Conservation (phyloP, 768 basidiomycete genomes). For the Leccinum imitatum region DNA sequence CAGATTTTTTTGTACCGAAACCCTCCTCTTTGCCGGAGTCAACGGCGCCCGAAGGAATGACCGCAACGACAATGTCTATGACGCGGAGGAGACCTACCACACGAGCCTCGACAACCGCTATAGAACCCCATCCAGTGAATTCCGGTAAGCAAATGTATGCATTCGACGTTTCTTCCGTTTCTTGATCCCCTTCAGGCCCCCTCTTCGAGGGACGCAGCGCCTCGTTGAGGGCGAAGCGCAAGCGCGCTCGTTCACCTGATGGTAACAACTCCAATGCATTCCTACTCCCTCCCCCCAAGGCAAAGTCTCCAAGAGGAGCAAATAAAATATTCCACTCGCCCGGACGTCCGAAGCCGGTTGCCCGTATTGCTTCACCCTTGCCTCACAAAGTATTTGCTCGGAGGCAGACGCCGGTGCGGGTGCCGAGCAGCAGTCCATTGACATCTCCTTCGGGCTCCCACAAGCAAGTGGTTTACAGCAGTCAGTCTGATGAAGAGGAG, state of each 20-base stretch:
- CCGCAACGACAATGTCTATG: slow-evolving; percentile 1
- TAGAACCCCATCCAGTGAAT: neutral
- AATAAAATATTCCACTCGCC: slow-evolving; percentile 18
- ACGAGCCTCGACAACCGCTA: slow-evolving; percentile 6
- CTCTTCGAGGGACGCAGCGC: slow-evolving; percentile 10
- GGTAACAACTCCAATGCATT: neutral
- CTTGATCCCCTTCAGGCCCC: slow-evolving; percentile 15
- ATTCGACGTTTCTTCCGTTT: neutral
- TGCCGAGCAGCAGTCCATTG: neutral
- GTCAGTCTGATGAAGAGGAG: slow-evolving; percentile 67
- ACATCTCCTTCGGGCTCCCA: slow-evolving; percentile 24
- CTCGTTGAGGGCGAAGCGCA: slow-evolving; percentile 20
- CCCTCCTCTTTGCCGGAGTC: slow-evolving; percentile 18
- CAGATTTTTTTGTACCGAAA: slow-evolving; percentile 47
- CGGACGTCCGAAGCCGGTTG: slow-evolving; percentile 4
- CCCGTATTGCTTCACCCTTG: slow-evolving; percentile 13
- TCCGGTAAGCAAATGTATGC: slow-evolving; percentile 19
- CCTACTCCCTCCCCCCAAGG: slow-evolving; percentile 11
- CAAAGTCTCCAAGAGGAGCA: slow-evolving; percentile 22
- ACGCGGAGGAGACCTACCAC: slow-evolving; percentile 12
- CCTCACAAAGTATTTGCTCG: slow-evolving; percentile 37
- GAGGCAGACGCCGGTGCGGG: slow-evolving; percentile 4
- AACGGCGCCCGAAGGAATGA: neutral
- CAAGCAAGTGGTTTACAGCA: slow-evolving; percentile 52
- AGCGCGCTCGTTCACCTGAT: slow-evolving; percentile 30